A percentile compares a stretch with the other conserved stretches of the same genome.
Conservation (phyloP, 2,329 filamentous ascomycete species). For the Diaporthe sp. region DNA sequence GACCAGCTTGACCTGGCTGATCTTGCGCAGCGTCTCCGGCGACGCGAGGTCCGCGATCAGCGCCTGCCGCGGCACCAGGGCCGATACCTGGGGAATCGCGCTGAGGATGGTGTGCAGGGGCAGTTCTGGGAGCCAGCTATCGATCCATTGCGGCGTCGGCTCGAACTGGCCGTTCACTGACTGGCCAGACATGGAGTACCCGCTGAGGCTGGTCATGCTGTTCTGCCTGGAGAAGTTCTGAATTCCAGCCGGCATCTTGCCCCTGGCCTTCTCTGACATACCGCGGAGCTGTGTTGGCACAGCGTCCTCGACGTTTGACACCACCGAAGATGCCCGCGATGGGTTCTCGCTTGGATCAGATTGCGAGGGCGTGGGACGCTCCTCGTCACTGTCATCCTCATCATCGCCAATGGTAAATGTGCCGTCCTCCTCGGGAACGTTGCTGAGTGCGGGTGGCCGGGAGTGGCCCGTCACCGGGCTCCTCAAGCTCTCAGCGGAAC, state of each 20-base stretch:
- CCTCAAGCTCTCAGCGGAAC: conserved; percentile 74
- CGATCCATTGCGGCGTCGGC: conserved; percentile 87
- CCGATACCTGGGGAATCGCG: conserved; percentile 74
- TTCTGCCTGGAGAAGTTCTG: conserved; percentile 91
- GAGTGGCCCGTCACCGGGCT: conserved; percentile 68
- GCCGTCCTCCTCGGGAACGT: conserved; percentile 81
- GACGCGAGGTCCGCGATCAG: conserved; percentile 54
- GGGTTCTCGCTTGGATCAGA: conserved; percentile 73
- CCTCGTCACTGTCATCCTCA: conserved; percentile 67
- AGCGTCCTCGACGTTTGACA: conserved; percentile 77
- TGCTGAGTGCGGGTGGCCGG: conserved; percentile 66
- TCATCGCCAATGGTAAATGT: conserved; percentile 93
- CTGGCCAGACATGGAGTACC: conserved; percentile 68
- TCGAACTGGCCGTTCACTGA: conserved; percentile 74
- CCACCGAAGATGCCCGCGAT: conserved; percentile 74
- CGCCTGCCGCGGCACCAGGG: conserved; percentile 64
- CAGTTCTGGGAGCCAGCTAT: conserved; percentile 91
- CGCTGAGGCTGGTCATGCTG: conserved; percentile 83
- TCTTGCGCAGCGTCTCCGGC: conserved; percentile 61
- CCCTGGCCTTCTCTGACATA: conserved; percentile 97
- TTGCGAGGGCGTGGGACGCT: conserved; percentile 66
- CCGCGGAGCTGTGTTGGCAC: conserved; percentile 85
- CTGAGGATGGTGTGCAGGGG: conserved; percentile 88
- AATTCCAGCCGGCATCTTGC: conserved; percentile 90
- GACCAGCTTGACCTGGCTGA: conserved; percentile 71